Evolutionary conservation across 306 rosid species (phyloP).

Genomic region (Benincasa hispida): DNA sequence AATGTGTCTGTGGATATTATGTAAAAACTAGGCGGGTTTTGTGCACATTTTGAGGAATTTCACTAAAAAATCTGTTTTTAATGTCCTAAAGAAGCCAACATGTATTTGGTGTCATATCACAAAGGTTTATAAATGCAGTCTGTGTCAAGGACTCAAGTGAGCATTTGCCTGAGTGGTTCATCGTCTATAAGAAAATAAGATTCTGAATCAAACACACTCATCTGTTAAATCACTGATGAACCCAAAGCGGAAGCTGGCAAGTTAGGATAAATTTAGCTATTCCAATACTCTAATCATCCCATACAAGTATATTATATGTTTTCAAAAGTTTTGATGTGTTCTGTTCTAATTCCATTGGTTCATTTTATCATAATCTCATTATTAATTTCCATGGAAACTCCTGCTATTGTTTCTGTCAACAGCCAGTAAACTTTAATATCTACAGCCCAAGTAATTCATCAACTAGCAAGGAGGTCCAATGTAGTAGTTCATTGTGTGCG

Average conservation of each 20-base stretch:
- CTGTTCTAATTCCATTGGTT: background rate
- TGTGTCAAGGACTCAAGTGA: background rate
- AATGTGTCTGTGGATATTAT: no score
- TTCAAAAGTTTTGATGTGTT: background rate
- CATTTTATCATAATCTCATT: background rate
- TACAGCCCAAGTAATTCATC: constrained; percentile 52
- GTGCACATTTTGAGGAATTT: no score
- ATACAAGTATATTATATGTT: no score
- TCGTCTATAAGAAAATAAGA: background rate
- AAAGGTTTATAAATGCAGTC: background rate
- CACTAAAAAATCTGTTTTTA: no score
- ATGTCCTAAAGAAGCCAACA: background rate
- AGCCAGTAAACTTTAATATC: constrained; percentile 26
- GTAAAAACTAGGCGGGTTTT: no score
- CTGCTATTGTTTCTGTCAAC: background rate
- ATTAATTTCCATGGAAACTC: background rate
- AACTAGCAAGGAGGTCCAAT: constrained; percentile 53
- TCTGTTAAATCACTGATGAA: no score
- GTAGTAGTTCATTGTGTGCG: constrained; percentile 56
- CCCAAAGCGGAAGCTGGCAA: no score
- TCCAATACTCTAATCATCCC: no score
- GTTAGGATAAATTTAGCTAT: no score
- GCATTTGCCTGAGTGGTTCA: background rate
- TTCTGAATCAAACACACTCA: background rate
- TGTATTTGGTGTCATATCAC: background rate